Evolutionary conservation across 148 eudicot species (phyloP), one percentile per base, ranked within the genome.

Genomic region (Rhododendron williamsianum): DNA sequence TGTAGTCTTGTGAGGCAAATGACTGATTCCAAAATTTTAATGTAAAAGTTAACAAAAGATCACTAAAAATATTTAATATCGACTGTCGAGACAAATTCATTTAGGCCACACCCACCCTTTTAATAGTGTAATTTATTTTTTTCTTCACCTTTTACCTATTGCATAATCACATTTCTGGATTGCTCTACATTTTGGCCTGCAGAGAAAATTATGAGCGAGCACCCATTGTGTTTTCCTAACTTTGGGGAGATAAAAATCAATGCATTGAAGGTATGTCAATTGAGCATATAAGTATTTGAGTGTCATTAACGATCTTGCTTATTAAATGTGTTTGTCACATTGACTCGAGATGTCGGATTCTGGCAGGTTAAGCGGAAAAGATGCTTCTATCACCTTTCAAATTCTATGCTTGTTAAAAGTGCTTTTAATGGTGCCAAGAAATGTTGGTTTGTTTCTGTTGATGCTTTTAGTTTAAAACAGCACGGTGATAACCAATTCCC

Each of bases 391-490:
- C 89, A 88, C 89, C 88, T 94, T n/a, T 71, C 91, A 18, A 93
- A 91, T 84, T 87, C 92, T 8, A 90, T 93, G 93, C 86, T 86
- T 48, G 86, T 93, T 77, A 90, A 80, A 80, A 87, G 86, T 76
- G 94, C 90, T 45, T 95, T 96, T 87, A 76, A 81, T 35, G 91
- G 93, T 83, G 82, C 77, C 10, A 81, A 80, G 33, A 86, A 86
- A 60, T 73, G 79, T 49, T 94, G 98, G 95, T 91, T 90, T 86
- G 90, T 96, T 9, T 89, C 86, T 84, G 98, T 90, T 77, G 95
- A 93, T 77, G 89, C 85, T 81, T 90, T 94, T 51, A 80, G 88
- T 49, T 63, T 81, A 35, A 36, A 81, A n/a, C 51, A 30, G 8
- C 80, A 19, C 51, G 11, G 18, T 82, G 85, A 78, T 27, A 87